Evolutionary conservation across 2,329 filamentous ascomycete species (phyloP), one percentile per base, ranked within the genome.

Genomic region (Claviceps pusilla): DNA sequence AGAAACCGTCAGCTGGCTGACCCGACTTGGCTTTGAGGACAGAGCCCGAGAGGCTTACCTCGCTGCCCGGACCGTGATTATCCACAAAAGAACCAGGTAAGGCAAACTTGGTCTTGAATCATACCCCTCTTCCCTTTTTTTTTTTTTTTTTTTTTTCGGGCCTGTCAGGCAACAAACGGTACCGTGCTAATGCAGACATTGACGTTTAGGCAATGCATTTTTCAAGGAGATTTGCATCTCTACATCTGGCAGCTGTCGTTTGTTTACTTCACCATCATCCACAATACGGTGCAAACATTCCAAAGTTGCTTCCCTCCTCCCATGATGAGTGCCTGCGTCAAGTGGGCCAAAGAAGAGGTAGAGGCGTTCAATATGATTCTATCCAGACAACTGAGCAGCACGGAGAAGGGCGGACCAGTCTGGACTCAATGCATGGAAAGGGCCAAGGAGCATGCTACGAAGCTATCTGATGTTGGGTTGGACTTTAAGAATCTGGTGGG

Each of bases 181-280:
- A 37, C 35, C 3, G 7, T 19, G 19, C 51, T 54, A 19, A 42
- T 33, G 31, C n/a, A 29, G 16, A 48, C 3, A 33, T 41, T 41
- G 39, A 7, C 9, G 14, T 6, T 41, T 24, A 93, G 89, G 56
- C 89, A 95, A 77, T 93, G 91, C 66, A 86, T 94, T 56, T 98
- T 98, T 69, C 89, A 95, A 65, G 93, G 93, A 52, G 87, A 95
- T 63, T 78, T 98, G 9, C 87, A 88, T 57, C 78, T 89, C 12
- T 97, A 97, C 69, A 93, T 97, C 61, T 95, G 90, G 77, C 88
- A 95, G 66, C 76, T 97, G 49, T 93, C 91, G 2, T 96, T 89
- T 69, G 89, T 95, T 55, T 96, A 95, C 69, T 98, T 98, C 70
- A 89, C 84, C 53, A 79, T 95, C 59, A 91, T 98, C 65, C 84